Percentiles rank a stretch among this genome's conserved stretches.
Evolutionary conservation across 192 early-diverging fungal species (phyloP).

Genomic region (Geranomyces variabilis): DNA sequence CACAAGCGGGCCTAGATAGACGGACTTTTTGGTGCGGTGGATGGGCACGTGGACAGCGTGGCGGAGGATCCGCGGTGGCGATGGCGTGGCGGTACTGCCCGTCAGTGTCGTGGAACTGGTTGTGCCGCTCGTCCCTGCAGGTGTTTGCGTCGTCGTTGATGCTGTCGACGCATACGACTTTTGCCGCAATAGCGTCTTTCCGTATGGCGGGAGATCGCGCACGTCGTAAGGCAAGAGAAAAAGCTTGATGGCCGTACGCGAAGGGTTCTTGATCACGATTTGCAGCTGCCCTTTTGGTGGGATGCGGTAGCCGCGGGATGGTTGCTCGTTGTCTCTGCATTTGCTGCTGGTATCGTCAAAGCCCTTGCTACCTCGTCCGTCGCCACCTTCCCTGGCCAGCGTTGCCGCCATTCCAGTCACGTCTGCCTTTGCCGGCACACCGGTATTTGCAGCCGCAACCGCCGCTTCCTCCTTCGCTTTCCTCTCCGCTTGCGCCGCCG

Average conservation of each 20-base stretch:
- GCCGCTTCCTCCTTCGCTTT: conserved; percentile 9
- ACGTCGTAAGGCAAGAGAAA: conserved; percentile 83
- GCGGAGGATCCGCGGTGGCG: conserved; percentile 47
- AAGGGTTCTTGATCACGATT: conserved; percentile 79
- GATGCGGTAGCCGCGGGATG: conserved; percentile 63
- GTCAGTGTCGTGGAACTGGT: not conserved
- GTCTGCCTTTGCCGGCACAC: conserved; percentile 1
- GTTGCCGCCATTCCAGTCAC: not conserved
- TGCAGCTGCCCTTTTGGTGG: conserved; percentile 76
- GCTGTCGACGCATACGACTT: conserved; percentile 62
- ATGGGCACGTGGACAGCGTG: conserved; percentile 84
- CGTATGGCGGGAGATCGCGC: conserved; percentile 67
- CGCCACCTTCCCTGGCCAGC: not conserved
- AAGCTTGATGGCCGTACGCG: conserved; percentile 75
- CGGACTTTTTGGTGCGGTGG: conserved; percentile 53
- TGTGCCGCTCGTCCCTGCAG: not conserved
- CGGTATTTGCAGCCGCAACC: not conserved
- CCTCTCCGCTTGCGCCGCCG: not conserved
- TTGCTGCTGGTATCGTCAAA: not conserved
- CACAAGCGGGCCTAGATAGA: conserved; percentile 68
- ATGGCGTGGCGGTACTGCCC: not conserved
- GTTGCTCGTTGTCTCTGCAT: conserved; percentile 8
- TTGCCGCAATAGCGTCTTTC: conserved; percentile 81
- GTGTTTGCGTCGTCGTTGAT: not conserved
- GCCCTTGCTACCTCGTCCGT: not conserved